phyloP scores from a whole-genome alignment of 176 grass and related monocot genomes.

The Guadua angustifolia region DNA sequence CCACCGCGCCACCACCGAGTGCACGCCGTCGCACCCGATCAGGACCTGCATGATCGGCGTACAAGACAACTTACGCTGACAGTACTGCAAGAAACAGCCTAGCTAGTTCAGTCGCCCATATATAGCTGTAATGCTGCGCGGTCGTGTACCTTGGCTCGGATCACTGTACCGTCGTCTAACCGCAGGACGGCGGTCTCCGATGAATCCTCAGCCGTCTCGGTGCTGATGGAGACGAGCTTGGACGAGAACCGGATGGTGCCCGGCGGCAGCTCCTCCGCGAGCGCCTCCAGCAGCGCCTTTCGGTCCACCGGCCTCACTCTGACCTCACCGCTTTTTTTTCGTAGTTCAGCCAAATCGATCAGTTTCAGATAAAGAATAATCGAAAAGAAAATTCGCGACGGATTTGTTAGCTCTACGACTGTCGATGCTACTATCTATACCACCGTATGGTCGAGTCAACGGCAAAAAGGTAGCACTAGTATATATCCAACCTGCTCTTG shows the following conservation, averaged over 20 bases:
- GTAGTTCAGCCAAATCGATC: not conserved
- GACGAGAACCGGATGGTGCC: slow-evolving; percentile 73
- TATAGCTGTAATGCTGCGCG: not conserved
- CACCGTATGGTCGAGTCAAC: too few relatives aligned
- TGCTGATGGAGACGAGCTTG: slow-evolving; percentile 56
- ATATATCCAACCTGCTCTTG: slow-evolving; percentile 41
- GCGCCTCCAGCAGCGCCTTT: slow-evolving; percentile 59
- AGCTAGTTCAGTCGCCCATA: too few relatives aligned
- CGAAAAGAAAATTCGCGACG: not conserved
- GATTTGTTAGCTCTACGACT: not conserved
- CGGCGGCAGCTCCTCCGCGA: slow-evolving; percentile 65
- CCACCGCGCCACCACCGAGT: slow-evolving; percentile 67
- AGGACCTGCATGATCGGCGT: slow-evolving; percentile 37
- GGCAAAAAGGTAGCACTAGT: too few relatives aligned
- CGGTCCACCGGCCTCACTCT: slow-evolving; percentile 47
- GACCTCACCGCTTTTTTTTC: not conserved
- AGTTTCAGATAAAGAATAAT: not conserved
- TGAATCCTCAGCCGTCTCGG: slow-evolving; percentile 19
- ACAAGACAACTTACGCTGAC: not conserved
- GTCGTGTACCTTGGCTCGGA: slow-evolving; percentile 67
- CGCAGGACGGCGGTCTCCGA: slow-evolving; percentile 42
- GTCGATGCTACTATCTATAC: too few relatives aligned
- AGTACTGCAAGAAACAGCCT: not conserved
- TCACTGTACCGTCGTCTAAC: slow-evolving; percentile 62
- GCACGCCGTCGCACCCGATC: slow-evolving; percentile 72